These are phyloP conservation scores for Sordariomycetes sp. DNA, from an alignment of 2,329 filamentous ascomycete species.

Conservation along the genomic window DNA sequence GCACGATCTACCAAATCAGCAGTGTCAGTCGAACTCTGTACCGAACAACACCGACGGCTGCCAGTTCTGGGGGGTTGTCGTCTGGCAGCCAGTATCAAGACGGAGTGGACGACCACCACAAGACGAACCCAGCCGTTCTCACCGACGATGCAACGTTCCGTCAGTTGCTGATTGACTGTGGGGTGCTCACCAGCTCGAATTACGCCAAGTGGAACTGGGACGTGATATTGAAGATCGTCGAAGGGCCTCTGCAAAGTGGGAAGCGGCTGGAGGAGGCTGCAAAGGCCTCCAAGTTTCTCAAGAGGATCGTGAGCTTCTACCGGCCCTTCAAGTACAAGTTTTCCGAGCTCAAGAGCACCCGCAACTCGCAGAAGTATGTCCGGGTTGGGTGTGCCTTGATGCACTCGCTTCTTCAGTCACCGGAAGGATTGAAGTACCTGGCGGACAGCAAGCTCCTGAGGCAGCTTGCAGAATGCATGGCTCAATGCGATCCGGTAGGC, in stretches of 20 bases:
- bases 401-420: slow-evolving; percentile 73
- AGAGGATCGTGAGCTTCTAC: slow-evolving; percentile 88
- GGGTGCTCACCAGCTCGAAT: slow-evolving; percentile 80
- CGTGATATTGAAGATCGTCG: slow-evolving; percentile 78
- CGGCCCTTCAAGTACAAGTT: slow-evolving; percentile 96
- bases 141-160: slow-evolving; percentile 54
- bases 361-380: slow-evolving; percentile 90
- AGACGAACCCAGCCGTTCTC: slow-evolving; percentile 30
- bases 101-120: slow-evolving; percentile 43
- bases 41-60: slow-evolving; percentile 50
- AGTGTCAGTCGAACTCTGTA: slow-evolving; percentile 91
- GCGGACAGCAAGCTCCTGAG: slow-evolving; percentile 86
- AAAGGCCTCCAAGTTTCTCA: slow-evolving; percentile 91
- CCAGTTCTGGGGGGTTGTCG: not conserved
- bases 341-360: slow-evolving; percentile 78
- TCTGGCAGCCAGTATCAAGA: slow-evolving; percentile 12
- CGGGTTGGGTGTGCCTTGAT: slow-evolving; percentile 81
- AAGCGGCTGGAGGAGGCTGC: slow-evolving; percentile 91
- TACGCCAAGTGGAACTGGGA: slow-evolving; percentile 98
- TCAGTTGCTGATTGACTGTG: slow-evolving; percentile 62
- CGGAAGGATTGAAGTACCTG: slow-evolving; percentile 76
- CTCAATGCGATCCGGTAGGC: slow-evolving; percentile 80
- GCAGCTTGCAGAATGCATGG: slow-evolving; percentile 90
- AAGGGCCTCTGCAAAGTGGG: slow-evolving; percentile 81
- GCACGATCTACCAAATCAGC: slow-evolving; percentile 95